These are phyloP conservation scores for Apocynum venetum DNA, from an alignment of 257 asterid genomes.

Conservation along the genomic window DNA sequence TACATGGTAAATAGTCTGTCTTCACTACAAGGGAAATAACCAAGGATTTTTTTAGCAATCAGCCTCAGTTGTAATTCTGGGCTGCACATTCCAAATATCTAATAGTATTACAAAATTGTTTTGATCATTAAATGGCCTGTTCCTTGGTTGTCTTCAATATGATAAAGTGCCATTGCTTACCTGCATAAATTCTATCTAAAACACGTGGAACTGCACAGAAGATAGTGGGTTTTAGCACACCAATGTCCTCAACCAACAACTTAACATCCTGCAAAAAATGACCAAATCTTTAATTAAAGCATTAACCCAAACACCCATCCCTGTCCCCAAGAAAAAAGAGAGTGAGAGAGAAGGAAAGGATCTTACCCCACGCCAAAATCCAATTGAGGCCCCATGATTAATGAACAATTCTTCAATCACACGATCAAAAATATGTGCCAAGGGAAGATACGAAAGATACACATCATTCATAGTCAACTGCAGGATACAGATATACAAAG, in stretches of 20 bases:
- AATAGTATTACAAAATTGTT: not conserved
- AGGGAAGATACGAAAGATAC: slow-evolving; percentile 84
- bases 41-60: not conserved
- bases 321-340: not conserved
- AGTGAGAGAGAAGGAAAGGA: not conserved
- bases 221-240: slow-evolving; percentile 78
- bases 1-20: not conserved
- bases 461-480: slow-evolving; percentile 75
- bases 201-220: slow-evolving; percentile 99
- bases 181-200: slow-evolving; percentile 79
- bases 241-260: slow-evolving; percentile 80
- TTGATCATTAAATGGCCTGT: not conserved
- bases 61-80: not conserved
- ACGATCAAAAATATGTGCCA: slow-evolving; percentile 97
- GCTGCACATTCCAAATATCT: not conserved
- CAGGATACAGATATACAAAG: slow-evolving; percentile 24
- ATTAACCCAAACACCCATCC: not conserved
- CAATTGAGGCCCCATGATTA: slow-evolving; percentile 80
- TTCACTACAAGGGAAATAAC: not conserved
- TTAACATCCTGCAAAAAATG: slow-evolving; percentile 63
- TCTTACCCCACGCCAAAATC: slow-evolving; percentile 99
- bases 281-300: slow-evolving; percentile 3
- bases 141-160: not conserved
- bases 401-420: slow-evolving; percentile 80
- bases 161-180: slow-evolving; percentile 28